Base-by-base conservation (phyloP, 352 stramenopile genomes). In the Phytophthora fragariae region DNA sequence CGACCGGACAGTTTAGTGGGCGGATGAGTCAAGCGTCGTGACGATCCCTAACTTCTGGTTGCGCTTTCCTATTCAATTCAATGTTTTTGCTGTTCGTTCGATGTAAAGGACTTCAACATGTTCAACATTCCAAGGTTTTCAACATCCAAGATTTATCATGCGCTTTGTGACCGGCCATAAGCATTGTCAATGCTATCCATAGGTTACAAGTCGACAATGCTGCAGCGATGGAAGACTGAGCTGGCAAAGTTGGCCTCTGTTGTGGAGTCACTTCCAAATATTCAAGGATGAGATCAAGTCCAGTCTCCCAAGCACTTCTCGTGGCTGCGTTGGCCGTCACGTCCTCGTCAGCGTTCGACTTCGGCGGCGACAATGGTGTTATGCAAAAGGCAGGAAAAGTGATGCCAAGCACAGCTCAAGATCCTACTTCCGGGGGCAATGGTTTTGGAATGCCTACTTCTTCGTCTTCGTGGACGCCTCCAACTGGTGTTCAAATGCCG, bases 331-430 rank as follows among this genome's bases (percentile, higher is more conserved):
- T 73, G 53, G 58, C 31, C 2, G 46, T 49, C 1, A 62, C 70
- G 3, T 73, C 69, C 17, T 60, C 58, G 17, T 64, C 58, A 14
- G 64, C 70, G 37, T 62, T 76, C 1, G 64, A 72, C 44, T 76
- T 76, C 14, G 35, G 37, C 14, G 27, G 46, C n/a, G 35, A 49
- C 2, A 65, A 66, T 21, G 58, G 68, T 33, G 57, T 61, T 27
- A 12, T 19, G 3, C 70, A 73, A 19, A 76, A 44, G 9, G 64
- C 58, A 70, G 70, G 12, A 21, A 76, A 54, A 5, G 58, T 73
- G 15, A 49, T 61, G 9, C 64, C 70, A 41, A 44, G 33, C 14
- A 19, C 62, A 57, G 52, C 14, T 27, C 55, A 57, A 24, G 50
- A 24, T 14, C 49, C 57, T 2, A 35, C 46, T 33, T 57, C 58